Evolutionary conservation across 805 yeast genomes (phyloP).

Genomic region (Candida pini): DNA sequence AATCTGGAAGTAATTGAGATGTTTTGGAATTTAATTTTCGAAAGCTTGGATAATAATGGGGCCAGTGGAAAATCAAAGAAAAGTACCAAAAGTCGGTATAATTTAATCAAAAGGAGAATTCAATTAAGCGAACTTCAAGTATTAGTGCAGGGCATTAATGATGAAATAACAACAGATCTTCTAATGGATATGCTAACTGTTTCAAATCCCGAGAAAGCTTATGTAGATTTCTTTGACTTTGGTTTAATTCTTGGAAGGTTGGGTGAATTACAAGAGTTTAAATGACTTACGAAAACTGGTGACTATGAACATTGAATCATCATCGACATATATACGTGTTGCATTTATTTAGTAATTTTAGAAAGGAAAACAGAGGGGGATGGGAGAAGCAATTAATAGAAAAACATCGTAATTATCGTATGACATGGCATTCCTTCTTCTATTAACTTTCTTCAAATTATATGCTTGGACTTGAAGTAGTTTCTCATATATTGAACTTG

Average conservation of each 20-base stretch:
- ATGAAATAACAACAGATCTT: slow-evolving; percentile 26
- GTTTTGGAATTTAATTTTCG: slow-evolving; percentile 35
- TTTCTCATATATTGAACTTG: slow-evolving; percentile 88
- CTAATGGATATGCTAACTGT: slow-evolving; percentile 42
- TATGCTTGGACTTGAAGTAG: slow-evolving; percentile 84
- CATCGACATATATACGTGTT: not conserved
- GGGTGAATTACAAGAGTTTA: slow-evolving; percentile 30
- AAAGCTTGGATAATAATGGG: slow-evolving; percentile 14
- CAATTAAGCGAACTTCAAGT: slow-evolving; percentile 34
- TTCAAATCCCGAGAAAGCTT: slow-evolving; percentile 31
- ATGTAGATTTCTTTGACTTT: slow-evolving; percentile 39
- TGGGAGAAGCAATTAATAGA: too few species aligned
- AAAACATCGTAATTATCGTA: too few species aligned
- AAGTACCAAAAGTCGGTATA: not conserved
- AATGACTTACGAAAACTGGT: not conserved
- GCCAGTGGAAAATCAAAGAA: slow-evolving; percentile 1
- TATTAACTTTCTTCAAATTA: too few species aligned
- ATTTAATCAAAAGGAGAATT: slow-evolving; percentile 18
- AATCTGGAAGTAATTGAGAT: slow-evolving; percentile 31
- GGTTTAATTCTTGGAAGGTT: slow-evolving; percentile 43
- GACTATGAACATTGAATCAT: not conserved
- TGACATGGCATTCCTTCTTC: too few species aligned
- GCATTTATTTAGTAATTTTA: too few species aligned
- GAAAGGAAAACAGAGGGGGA: not conserved
- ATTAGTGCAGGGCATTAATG: slow-evolving; percentile 22